Evolutionary conservation across 106 monocot genomes (phyloP).

Genomic region (Hemerocallis citrina): DNA sequence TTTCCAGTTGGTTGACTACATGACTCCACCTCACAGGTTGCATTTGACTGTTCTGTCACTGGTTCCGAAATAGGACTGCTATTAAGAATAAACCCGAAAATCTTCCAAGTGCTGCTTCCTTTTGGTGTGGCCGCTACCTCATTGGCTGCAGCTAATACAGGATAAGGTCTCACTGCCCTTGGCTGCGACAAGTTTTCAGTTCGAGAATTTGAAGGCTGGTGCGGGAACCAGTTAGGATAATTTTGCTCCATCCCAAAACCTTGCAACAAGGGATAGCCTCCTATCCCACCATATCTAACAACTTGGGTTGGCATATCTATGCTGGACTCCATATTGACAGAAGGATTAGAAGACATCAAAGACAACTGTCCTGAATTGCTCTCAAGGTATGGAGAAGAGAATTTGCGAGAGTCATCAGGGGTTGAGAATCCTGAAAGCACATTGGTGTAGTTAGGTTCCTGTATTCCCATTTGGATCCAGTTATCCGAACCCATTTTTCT

Average conservation of each 20-base stretch:
- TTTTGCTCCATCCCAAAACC: constrained; percentile 20
- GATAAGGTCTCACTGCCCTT: constrained; percentile 26
- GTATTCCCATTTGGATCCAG: constrained; percentile 32
- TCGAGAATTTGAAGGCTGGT: constrained; percentile 14
- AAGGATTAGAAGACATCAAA: constrained; percentile 16
- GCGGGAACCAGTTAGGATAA: constrained; percentile 20
- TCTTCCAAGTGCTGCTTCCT: constrained; percentile 42
- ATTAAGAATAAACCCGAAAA: constrained; percentile 78
- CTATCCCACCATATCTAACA: constrained; percentile 10
- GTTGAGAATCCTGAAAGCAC: constrained; percentile 22
- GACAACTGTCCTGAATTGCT: constrained; percentile 18
- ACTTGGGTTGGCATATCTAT: constrained; percentile 8
- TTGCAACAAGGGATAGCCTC: constrained; percentile 7
- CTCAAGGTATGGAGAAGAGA: constrained; percentile 15
- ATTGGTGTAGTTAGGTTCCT: constrained; percentile 28
- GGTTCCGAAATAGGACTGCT: constrained; percentile 18
- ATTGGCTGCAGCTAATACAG: constrained; percentile 9
- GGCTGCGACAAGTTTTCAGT: constrained; percentile 19
- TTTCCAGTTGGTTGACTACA: constrained; percentile 8
- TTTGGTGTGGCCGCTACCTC: constrained; percentile 22
- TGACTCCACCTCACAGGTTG: constrained; percentile 11
- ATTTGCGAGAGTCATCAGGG: constrained; percentile 14
- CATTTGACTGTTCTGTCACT: constrained; percentile 5
- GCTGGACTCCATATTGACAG: constrained; percentile 17
- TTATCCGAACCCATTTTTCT: constrained; percentile 23